Conservation (phyloP, 768 basidiomycete species). For the Trametes coccinea region DNA sequence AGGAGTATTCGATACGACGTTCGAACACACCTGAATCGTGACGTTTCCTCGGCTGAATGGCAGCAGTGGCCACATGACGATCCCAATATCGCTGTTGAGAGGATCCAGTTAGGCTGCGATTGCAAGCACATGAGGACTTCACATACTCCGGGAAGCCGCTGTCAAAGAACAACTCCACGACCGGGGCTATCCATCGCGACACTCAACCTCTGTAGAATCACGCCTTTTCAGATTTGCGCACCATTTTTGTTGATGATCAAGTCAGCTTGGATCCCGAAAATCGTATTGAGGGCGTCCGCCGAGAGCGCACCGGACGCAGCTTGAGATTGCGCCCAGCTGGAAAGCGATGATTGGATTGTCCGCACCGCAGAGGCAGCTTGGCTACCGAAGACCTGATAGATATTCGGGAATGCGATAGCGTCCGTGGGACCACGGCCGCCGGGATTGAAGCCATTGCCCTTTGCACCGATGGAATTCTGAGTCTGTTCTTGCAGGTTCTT, state of each 20-base stretch:
- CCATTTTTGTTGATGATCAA: conserved; percentile 49
- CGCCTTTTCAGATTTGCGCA: conserved; percentile 11
- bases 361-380: conserved; percentile 28
- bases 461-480: conserved; percentile 13
- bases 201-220: background rate
- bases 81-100: conserved; percentile 42
- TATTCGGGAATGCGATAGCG: conserved; percentile 52
- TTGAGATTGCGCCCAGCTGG: conserved; percentile 46
- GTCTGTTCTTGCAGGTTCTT: conserved; percentile 58
- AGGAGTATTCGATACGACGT: no score
- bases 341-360: conserved; percentile 41
- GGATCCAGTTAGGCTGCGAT: background rate
- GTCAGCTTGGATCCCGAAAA: conserved; percentile 46
- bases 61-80: conserved; percentile 54
- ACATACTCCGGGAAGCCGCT: conserved; percentile 48
- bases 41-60: conserved; percentile 58
- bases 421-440: conserved; percentile 33
- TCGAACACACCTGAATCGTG: conserved; percentile 39
- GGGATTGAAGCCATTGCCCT: conserved; percentile 12
- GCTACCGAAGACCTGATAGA: conserved; percentile 47
- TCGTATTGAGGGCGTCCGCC: conserved; percentile 42
- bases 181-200: conserved; percentile 37
- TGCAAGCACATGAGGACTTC: no score
- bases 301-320: conserved; percentile 39
- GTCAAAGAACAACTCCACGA: conserved; percentile 50